phyloP scores from a whole-genome alignment of 2,329 filamentous ascomycete species.

The Aspergillus brunneoviolaceus region DNA sequence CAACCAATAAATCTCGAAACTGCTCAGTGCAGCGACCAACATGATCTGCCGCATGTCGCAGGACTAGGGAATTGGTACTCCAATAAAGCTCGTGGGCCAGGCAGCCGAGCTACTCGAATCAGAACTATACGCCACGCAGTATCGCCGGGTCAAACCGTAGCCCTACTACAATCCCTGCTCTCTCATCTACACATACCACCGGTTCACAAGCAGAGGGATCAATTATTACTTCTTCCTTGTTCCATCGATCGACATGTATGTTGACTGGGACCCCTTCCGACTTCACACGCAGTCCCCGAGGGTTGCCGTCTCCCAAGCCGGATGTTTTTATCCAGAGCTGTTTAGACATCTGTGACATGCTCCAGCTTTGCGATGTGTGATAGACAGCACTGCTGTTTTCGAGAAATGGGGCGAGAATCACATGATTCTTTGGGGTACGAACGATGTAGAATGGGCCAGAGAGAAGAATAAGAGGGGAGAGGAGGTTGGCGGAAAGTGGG shows the following conservation, averaged over 20 bases:
- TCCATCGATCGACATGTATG: constrained; percentile 27
- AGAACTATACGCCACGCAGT: constrained; percentile 22
- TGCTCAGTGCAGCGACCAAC: constrained; percentile 8
- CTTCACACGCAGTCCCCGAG: constrained; percentile 27
- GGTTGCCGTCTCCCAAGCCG: constrained; percentile 30
- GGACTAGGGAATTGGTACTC: constrained; percentile 31
- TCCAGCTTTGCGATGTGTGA: constrained; percentile 29
- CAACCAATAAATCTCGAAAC: constrained; percentile 11
- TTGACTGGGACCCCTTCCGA: constrained; percentile 25
- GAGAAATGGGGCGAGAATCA: constrained; percentile 30
- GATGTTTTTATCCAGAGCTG: constrained; percentile 29
- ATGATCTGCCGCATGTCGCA: constrained; percentile 15
- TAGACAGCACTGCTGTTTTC: constrained; percentile 31
- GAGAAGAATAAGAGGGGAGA: constrained; percentile 25
- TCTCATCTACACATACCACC: constrained; percentile 28
- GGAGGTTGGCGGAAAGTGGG: constrained; percentile 26
- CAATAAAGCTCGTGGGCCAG: constrained; percentile 24
- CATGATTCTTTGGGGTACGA: constrained; percentile 26
- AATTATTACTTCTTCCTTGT: constrained; percentile 29
- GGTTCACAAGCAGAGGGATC: constrained; percentile 29
- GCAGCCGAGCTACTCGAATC: constrained; percentile 25
- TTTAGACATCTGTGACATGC: constrained; percentile 27
- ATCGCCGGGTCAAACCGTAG: constrained; percentile 23
- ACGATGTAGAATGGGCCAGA: constrained; percentile 28
- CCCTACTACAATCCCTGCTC: constrained; percentile 23